A percentile compares a stretch with the other conserved stretches of the same genome.
These are phyloP conservation scores for Emericellopsis atlantica DNA, from an alignment of 2,329 filamentous ascomycete genomes.

Conservation along the genomic window DNA sequence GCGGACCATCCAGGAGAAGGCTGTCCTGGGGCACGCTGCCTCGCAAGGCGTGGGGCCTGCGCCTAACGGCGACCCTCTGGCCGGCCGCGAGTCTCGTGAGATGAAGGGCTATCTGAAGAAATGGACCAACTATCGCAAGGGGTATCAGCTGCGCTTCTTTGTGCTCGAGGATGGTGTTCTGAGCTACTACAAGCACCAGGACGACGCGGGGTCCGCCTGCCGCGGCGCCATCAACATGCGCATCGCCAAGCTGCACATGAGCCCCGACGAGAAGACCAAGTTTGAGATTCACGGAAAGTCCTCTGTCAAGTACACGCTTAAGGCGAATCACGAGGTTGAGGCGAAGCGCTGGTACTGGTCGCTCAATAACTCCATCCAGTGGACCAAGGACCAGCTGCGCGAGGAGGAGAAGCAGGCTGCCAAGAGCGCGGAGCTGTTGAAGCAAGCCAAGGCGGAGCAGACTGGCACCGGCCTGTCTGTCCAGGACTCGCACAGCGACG, in stretches of 20 bases:
- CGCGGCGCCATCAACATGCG: slow-evolving; percentile 98
- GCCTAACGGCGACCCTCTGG: slow-evolving; percentile 45
- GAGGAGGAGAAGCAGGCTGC: slow-evolving; percentile 72
- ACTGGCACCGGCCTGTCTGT: slow-evolving; percentile 33
- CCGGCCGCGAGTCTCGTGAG: slow-evolving; percentile 78
- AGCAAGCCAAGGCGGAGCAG: slow-evolving; percentile 70
- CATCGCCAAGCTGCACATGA: slow-evolving; percentile 91
- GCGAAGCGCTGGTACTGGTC: slow-evolving; percentile 99
- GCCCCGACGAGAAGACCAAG: slow-evolving; percentile 89
- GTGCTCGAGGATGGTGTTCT: slow-evolving; percentile 93
- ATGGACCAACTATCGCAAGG: slow-evolving; percentile 97
- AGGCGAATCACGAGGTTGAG: slow-evolving; percentile 95
- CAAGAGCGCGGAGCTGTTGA: slow-evolving; percentile 61
- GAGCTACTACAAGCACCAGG: slow-evolving; percentile 98
- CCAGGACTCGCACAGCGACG: slow-evolving; percentile 36
- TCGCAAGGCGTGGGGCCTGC: slow-evolving; percentile 41
- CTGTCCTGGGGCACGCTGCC: slow-evolving; percentile 67
- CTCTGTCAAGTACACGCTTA: slow-evolving; percentile 95
- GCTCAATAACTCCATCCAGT: slow-evolving; percentile 96
- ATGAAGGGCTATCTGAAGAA: slow-evolving; percentile 99
- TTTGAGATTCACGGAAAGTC: slow-evolving; percentile 98
- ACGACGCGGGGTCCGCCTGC: slow-evolving; percentile 90
- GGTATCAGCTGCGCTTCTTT: slow-evolving; percentile 96
- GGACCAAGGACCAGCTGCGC: slow-evolving; percentile 91
- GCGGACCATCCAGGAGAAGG: slow-evolving; percentile 92